Evolutionary conservation across 2,329 filamentous ascomycete species (phyloP), one percentile per base, ranked within the genome.

Genomic region (Arthrobotrys musiformis): DNA sequence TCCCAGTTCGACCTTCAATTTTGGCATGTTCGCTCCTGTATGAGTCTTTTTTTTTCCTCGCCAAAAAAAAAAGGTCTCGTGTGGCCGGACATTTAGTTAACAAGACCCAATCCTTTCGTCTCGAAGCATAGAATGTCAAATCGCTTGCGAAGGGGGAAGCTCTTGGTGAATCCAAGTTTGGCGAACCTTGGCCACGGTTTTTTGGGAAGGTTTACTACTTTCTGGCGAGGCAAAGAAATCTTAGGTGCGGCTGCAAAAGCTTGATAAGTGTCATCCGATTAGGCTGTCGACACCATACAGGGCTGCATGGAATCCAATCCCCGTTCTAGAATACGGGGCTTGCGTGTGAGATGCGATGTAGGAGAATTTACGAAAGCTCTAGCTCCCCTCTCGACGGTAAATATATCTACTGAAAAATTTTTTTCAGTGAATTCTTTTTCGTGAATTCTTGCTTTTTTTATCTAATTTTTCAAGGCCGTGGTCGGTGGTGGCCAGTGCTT

Each of bases 81-180:
- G 22, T 13, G 11, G 15, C 17, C 24, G 26, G 17, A 7, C 22
- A 42, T 7, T 30, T 13, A 30, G 8, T 8, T 30, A 22, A 7
- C 15, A n/a, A 15, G 17, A 28, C 13, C 35, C 17, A 30, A 62
- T 62, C 58, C 58, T 46, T 48, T 58, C 54, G 54, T 58, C 54
- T 58, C 54, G 54, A 58, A 40, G n/a, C 8, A 17, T 58, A 40
- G 24, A 8, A 40, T 58, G 19, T 24, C 46, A 50, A 11, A 50
- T 54, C 19, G 30, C 9, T 44, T 54, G 48, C 26, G 30, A 33
- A 37, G 48, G 56, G 62, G 40, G 67, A 82, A 81, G 22, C 68
- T 78, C 7, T 82, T 82, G 1, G 83, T 79, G 30, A 83, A 81
- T 17, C 81, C 82, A 52, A 83, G 81, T 60, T 82, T 83, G 63